These are phyloP conservation scores for Hypoxylon trugodes DNA, from an alignment of 495 filamentous ascomycete genomes.

Conservation along the genomic window DNA sequence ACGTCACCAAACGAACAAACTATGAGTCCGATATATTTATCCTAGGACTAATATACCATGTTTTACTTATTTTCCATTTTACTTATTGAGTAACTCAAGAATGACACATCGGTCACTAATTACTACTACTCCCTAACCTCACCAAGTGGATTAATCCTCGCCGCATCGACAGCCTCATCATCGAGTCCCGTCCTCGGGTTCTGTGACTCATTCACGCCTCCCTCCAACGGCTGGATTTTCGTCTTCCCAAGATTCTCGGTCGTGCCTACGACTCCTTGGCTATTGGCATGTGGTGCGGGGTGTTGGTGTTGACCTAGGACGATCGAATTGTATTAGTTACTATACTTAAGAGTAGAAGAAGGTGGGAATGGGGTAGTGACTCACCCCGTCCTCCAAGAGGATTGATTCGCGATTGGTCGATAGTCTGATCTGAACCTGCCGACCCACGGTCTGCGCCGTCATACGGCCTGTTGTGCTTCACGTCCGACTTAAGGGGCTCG, in stretches of 20 bases:
- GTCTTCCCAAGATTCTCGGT: constrained; percentile 3
- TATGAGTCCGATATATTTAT: no score
- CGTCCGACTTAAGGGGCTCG: constrained; percentile 18
- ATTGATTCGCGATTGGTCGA: constrained; percentile 11
- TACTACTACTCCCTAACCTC: constrained; percentile 9
- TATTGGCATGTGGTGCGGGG: constrained; percentile 22
- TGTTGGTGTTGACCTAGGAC: constrained; percentile 21
- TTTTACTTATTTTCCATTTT: neutral
- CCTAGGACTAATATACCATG: no score
- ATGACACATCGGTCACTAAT: neutral
- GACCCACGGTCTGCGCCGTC: constrained; percentile 11
- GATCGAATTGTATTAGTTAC: neutral
- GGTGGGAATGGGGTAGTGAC: no score
- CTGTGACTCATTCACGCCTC: neutral
- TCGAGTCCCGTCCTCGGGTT: constrained; percentile 20
- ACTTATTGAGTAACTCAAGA: neutral
- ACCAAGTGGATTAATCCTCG: constrained; percentile 18
- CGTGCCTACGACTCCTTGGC: constrained; percentile 23
- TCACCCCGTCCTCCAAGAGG: constrained; percentile 22
- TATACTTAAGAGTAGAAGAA: neutral
- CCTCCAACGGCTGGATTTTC: constrained; percentile 13
- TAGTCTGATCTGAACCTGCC: constrained; percentile 3
- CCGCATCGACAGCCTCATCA: constrained; percentile 13
- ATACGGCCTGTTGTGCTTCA: constrained; percentile 11
- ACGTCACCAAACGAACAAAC: no score